Base-by-base conservation (phyloP, 1,284 basidiomycete genomes). In the Rhodotorula sp. region DNA sequence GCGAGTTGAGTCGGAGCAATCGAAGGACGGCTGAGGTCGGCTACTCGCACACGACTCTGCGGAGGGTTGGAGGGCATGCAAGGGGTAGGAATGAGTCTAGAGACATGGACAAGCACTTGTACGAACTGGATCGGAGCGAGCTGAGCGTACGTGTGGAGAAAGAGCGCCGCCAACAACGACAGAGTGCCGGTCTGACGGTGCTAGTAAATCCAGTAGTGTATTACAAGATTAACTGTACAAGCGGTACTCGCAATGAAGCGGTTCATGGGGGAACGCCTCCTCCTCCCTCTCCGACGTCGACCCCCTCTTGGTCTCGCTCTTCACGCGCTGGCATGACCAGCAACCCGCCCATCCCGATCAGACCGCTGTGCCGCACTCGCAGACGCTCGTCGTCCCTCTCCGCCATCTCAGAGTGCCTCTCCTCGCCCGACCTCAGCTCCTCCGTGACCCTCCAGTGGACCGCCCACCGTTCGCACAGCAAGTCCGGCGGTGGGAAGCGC, bases 381-480 rank as follows among this genome's bases (percentile, higher is more conserved):
- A 26, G 64, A 6, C 61, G 68, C 8, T 64, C 61, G 28, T 67
- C 64, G 28, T 70, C 68, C 13, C 58, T 67, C 13, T 66, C 68
- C 26, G n/a, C 53, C 37, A 44, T 68, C 47, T 50, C 64, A 1
- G 16, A 44, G 22, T 40, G 37, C 24, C 40, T 44, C n/a, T n/a
- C 54, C 51, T 55, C 57, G 20, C 18, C 59, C n/a, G 24, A 28
- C 50, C 16, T 22, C 56, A 6, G 47, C 53, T 28, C 28, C 52
- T 24, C 44, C 61, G 40, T 30, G 50, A 47, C 31, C 30, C 40
- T 28, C 28, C 37, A 34, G 18, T 60, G 48, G 59, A 28, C n/a
- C 10, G 31, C 51, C 3, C 34, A 60, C 50, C 59, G 59, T 18
- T 60, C 59, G 6, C 59, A 48, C n/a, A 52, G 48, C 31, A 51